Evolutionary conservation across 2,329 filamentous ascomycete genomes (phyloP), one percentile per base, ranked within the genome.

Genomic region (Trichoderma simmonsii): DNA sequence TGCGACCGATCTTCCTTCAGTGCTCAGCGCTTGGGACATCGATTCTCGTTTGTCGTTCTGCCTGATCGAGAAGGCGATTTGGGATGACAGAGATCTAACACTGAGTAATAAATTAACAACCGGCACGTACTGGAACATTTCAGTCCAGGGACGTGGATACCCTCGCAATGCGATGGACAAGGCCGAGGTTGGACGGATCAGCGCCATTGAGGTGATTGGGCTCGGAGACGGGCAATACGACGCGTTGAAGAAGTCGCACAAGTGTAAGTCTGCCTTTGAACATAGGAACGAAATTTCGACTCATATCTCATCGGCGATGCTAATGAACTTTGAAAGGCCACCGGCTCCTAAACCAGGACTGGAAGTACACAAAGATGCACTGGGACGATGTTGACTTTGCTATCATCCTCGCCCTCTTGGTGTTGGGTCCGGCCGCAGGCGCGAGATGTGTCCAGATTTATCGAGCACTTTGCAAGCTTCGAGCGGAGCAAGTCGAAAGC

Each of bases 351-450:
- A 56, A 24, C 1, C 30, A 70, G 21, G 43, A 63, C 30, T 70
- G 68, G 68, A 48, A 70, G 7, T 59, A 67, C 43, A 36, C 28
- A 11, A 61, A n/a, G 34, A 71, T 66, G 30, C 36, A 51, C 54
- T 71, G 70, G 62, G 61, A 71, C 36, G 70, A 71, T 18, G 54
- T 66, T 14, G 70, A 71, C 54, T 71, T 71, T 43, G 70, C 70
- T 18, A 18, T 65, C 54, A 54, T 67, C 12, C 56, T 71, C 5
- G 39, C 54, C 24, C 56, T 71, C 34, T 21, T 71, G 7, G 54
- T 54, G 6, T 28, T 64, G 6, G 70, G 69, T 11, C 48, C 48
- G 11, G 14, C 59, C 15, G 32, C 69, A 32, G 34, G 48, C n/a
- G 5, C 36, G 28, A 66, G 18, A 32, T 71, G 54, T 18, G 56